Base-by-base conservation (phyloP, 2,329 filamentous ascomycete genomes). In the Alternaria triticimaculans region DNA sequence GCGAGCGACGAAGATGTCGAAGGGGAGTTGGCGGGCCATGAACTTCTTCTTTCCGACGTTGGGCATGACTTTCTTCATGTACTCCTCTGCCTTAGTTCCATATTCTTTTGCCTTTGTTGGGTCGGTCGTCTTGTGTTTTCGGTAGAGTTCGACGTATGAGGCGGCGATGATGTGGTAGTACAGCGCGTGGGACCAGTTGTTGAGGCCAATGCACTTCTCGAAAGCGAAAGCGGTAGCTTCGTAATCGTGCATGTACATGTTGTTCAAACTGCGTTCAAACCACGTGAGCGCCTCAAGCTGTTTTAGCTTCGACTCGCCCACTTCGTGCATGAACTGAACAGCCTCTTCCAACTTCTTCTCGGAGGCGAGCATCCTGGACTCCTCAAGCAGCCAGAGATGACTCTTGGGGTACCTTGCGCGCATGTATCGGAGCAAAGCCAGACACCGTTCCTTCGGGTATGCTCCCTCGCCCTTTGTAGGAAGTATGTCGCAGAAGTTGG, bases 151-250 rank as follows among this genome's bases (percentile, higher is more conserved):
- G 1, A 98, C 81, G 69, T 96, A 90, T 1, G 91, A 90, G 12
- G 87, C 86, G 8, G 90, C 96, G 2, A 92, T 91, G 68, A 97
- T 91, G 81, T 94, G 98, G 77, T 93, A 93, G 82, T 99, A 98
- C 57, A 98, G 79, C 0, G 90, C 89, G 56, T 94, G 93, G 60
- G 91, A 94, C 96, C 96, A 98, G 71, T 92, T 92, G 80, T 97
- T 97, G 59, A 73, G 70, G 23, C 61, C 69, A 23, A 68, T 71
- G 73, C 74, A 78, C 70, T 85, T 84, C 55, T 94, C 80, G 80
- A 97, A 98, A 1, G 88, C 86, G 60, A 90, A 86, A 4, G 92
- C 88, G 80, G 92, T 94, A 5, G 89, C 84, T 8, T 87, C 80
- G 82, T 95, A 97, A 66, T 90, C 86, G 77, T 96, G 92, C 18